Evolutionary conservation across 306 rosid species (phyloP).

Genomic region (Sphenostylis stenocarpa): DNA sequence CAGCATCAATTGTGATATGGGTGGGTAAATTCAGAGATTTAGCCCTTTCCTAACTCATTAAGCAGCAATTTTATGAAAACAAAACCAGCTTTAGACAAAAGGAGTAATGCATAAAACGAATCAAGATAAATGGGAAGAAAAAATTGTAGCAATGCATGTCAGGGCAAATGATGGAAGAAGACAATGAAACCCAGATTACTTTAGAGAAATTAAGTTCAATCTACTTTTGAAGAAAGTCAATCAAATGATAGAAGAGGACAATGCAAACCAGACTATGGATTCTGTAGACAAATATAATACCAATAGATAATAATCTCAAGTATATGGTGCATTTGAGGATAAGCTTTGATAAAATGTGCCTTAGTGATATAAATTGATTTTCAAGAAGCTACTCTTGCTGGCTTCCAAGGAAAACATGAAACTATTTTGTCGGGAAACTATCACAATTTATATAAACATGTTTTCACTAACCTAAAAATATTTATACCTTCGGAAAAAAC

Average conservation of each 20-base stretch:
- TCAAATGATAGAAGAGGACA: not conserved
- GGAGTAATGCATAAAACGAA: not conserved
- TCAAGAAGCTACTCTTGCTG: not conserved
- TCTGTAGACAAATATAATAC: not conserved
- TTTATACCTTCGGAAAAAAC: not conserved
- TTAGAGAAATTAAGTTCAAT: not conserved
- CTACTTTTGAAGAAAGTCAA: not conserved
- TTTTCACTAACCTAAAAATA: not conserved
- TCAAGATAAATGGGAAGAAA: not conserved
- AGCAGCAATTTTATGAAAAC: not conserved
- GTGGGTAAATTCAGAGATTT: constrained; percentile 79
- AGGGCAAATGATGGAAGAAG: not conserved
- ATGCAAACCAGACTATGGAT: no score
- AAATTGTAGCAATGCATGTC: not conserved
- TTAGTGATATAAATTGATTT: not conserved
- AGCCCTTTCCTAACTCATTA: constrained; percentile 68
- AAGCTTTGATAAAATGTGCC: not conserved
- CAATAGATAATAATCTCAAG: not conserved
- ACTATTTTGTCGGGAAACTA: not conserved
- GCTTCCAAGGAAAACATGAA: not conserved
- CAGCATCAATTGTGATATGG: constrained; percentile 93
- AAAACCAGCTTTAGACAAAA: not conserved
- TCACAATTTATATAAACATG: no score
- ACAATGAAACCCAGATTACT: not conserved
- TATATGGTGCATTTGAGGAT: not conserved